A percentile compares a stretch with the other conserved stretches of the same genome.
Evolutionary conservation across 192 early-diverging fungal species (phyloP).

Genomic region (Neocallimastix lanati): DNA sequence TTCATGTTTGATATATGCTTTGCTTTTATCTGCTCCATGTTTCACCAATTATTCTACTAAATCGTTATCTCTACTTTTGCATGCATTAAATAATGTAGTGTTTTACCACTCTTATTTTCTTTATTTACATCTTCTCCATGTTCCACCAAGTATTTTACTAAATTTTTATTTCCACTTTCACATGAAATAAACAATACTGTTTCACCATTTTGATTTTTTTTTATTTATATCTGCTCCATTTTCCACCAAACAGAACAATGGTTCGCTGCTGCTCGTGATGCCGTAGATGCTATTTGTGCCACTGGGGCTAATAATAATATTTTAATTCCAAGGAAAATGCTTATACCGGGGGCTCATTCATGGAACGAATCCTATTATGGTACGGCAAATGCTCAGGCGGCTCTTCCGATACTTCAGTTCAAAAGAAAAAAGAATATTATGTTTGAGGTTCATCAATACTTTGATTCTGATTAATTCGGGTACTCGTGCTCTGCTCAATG

Average conservation of each 20-base stretch:
- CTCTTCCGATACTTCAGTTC: constrained; percentile 10
- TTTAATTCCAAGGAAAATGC: constrained; percentile 7
- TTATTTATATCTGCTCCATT: no score
- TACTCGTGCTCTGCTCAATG: not conserved
- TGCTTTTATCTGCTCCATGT: no score
- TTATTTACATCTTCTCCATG: no score
- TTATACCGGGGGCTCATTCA: constrained; percentile 10
- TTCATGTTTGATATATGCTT: no score
- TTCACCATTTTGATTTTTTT: no score
- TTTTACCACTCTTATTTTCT: no score
- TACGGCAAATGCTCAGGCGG: not conserved
- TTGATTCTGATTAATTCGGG: constrained; percentile 4
- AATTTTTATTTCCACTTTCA: no score
- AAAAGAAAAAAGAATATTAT: constrained; percentile 14
- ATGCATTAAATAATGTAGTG: no score
- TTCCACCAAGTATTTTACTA: no score
- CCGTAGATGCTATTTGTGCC: constrained; percentile 11
- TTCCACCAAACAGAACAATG: constrained; percentile 1
- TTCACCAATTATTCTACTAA: no score
- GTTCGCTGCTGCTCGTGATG: constrained; percentile 1
- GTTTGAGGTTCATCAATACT: constrained; percentile 14
- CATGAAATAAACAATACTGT: no score
- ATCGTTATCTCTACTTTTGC: no score
- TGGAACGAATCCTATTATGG: constrained; percentile 8
- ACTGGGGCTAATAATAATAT: constrained; percentile 9